Base-by-base conservation (phyloP, 2,329 filamentous ascomycete species). In the Fulvia fulva region DNA sequence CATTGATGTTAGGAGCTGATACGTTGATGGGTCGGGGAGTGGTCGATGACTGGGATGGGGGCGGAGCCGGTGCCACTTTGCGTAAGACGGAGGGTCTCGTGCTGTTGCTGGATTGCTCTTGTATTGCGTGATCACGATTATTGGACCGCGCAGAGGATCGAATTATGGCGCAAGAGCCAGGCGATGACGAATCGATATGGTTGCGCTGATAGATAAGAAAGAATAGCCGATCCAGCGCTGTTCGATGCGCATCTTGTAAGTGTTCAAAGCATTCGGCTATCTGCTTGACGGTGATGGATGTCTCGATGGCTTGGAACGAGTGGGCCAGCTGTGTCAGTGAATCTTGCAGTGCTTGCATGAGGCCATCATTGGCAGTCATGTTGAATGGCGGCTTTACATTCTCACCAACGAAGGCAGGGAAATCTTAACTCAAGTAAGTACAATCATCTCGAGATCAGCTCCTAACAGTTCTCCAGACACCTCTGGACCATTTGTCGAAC, bases 331-430 rank as follows among this genome's bases (percentile, higher is more conserved):
- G 53, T 47, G 41, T 47, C 14, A 55, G 41, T n/a, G 44, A 49
- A 21, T 55, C 53, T 30, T 49, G 44, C 12, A 55, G 41, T 53
- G 51, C 51, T 43, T 53, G 51, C 51, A 44, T 53, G 19, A 34
- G 51, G 32, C 51, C 28, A 9, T 53, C n/a, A 23, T 53, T 28
- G 21, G 16, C 22, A 9, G 21, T 45, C 51, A 53, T 53, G 32
- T 30, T 41, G 50, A 53, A 26, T 47, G 4, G 23, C 45, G 2
- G n/a, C 19, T 53, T 22, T 34, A 53, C 19, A 53, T 45, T 22
- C 28, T 41, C 22, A 52, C 26, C 14, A 14, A 11, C 30, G 28
- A 37, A 23, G 22, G 25, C 11, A 52, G 19, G 8, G 21, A 23
- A 23, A 30, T 37, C 50, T 25, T 28, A 22, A 28, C 50, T 52